Base-by-base conservation (phyloP, 2,329 filamentous ascomycete genomes). In the Scortechinia acanthostroma region DNA sequence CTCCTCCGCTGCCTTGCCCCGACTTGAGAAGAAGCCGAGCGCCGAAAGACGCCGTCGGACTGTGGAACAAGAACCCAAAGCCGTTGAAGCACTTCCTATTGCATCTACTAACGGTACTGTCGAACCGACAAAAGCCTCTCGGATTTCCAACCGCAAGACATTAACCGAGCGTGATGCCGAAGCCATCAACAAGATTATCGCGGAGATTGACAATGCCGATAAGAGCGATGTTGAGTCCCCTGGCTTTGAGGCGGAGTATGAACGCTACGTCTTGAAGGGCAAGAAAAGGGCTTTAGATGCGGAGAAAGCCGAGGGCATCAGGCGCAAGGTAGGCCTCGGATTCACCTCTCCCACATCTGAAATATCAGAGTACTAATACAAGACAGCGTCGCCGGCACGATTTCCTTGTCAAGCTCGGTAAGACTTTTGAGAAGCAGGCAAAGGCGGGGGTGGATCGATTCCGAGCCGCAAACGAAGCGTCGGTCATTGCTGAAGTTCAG, bases 401-500 rank as follows among this genome's bases (percentile, higher is more conserved):
- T 63, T 84, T 70, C 68, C 77, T 63, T 62, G 76, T 58, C 52
- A 71, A 56, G 55, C 76, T 67, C 62, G 77, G 62, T 55, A 81
- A 60, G 61, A 82, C 83, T 45, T 77, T 96, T 43, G 71, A 73
- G 45, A 71, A 71, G 37, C 86, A 91, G 55, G 80, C 84, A 43
- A 74, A 81, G 43, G 73, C 79, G 16, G 88, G 88, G 30, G 86
- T 86, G 55, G 75, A 83, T 45, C 81, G 88, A 22, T 96, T 88
- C 60, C 80, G 88, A 48, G 75, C 86, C 14, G 70, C 83, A 42
- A 83, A 93, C 60, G 91, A 90, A 58, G 79, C 87, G 16, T 83
- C 86, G 33, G 91, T 93, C 1, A 77, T 91, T 48, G 79, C 86
- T 45, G 86, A 95, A 55, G 91, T 97, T 2, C 87, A 93, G 52